phyloP scores from a whole-genome alignment of 2,329 filamentous ascomycete genomes.

The Ceratocystis alfenasii region DNA sequence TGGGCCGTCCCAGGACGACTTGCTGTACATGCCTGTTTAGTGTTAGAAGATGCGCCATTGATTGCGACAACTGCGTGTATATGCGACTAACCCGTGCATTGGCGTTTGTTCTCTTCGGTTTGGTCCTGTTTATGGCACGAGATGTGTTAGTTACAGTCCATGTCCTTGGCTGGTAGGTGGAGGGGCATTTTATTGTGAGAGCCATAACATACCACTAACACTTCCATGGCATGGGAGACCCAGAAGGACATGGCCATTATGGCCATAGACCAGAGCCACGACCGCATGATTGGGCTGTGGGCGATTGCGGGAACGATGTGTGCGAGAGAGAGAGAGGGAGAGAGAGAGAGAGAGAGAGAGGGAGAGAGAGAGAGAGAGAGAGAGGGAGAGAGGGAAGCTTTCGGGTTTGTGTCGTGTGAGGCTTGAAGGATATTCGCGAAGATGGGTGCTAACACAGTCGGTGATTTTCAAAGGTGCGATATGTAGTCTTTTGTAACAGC shows the following conservation, averaged over 20 bases:
- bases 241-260: constrained; percentile 42
- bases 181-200: constrained; percentile 20
- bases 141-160: neutral
- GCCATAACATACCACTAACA: constrained; percentile 32
- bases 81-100: constrained; percentile 46
- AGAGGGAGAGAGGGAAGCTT: too few relatives aligned
- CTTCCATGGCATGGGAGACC: constrained; percentile 45
- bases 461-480: too few relatives aligned
- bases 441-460: too few relatives aligned
- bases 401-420: too few relatives aligned
- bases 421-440: too few relatives aligned
- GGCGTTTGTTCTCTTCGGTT: constrained; percentile 62
- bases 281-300: constrained; percentile 13
- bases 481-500: too few relatives aligned
- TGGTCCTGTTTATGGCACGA: constrained; percentile 38
- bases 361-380: too few relatives aligned
- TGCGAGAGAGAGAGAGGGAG: too few relatives aligned
- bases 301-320: neutral
- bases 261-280: constrained; percentile 21
- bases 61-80: neutral
- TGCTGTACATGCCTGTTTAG: constrained; percentile 72
- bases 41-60: constrained; percentile 29
- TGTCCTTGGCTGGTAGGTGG: constrained; percentile 8
- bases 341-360: too few relatives aligned
- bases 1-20: constrained; percentile 73